These are phyloP conservation scores for Aureobasidium melanogenum DNA, from an alignment of 2,329 filamentous ascomycete genomes.

Conservation along the genomic window DNA sequence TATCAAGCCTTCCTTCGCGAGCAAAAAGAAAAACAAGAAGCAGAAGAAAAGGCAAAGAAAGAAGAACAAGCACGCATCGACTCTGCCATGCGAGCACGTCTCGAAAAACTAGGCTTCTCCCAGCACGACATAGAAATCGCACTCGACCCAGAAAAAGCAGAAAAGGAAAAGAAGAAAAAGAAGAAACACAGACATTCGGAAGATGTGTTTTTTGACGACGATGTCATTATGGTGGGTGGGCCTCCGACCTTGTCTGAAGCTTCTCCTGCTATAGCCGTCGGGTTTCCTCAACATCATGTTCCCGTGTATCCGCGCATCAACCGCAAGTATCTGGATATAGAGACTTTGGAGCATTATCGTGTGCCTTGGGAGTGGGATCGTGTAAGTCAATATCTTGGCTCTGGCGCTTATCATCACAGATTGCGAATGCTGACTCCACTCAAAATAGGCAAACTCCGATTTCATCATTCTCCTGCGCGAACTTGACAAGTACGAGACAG, in stretches of 20 bases:
- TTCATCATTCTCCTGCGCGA: constrained; percentile 43
- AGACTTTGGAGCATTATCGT: constrained; percentile 40
- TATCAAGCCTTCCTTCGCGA: constrained; percentile 29
- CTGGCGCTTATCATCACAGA: not conserved
- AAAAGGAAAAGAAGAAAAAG: constrained; percentile 22
- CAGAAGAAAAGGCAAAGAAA: constrained; percentile 32
- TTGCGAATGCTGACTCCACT: not conserved
- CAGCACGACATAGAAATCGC: constrained; percentile 40
- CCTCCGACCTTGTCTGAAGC: not conserved
- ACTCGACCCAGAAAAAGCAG: constrained; percentile 37
- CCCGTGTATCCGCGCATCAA: constrained; percentile 41
- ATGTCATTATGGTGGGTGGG: not conserved
- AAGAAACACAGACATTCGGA: constrained; percentile 1
- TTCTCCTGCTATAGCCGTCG: not conserved
- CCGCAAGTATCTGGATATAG: constrained; percentile 35
- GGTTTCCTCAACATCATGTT: constrained; percentile 9
- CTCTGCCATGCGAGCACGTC: constrained; percentile 35
- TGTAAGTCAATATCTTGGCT: constrained; percentile 28
- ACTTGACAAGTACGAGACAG: constrained; percentile 39
- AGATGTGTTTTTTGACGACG: not conserved
- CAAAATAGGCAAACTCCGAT: constrained; percentile 31
- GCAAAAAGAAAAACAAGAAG: constrained; percentile 33
- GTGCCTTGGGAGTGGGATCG: constrained; percentile 40
- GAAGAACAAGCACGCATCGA: constrained; percentile 35
- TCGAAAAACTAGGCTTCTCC: constrained; percentile 37